Evolutionary conservation across 345 rosid species (phyloP), one percentile per base, ranked within the genome.

Genomic region (Lumnitzera littorea): DNA sequence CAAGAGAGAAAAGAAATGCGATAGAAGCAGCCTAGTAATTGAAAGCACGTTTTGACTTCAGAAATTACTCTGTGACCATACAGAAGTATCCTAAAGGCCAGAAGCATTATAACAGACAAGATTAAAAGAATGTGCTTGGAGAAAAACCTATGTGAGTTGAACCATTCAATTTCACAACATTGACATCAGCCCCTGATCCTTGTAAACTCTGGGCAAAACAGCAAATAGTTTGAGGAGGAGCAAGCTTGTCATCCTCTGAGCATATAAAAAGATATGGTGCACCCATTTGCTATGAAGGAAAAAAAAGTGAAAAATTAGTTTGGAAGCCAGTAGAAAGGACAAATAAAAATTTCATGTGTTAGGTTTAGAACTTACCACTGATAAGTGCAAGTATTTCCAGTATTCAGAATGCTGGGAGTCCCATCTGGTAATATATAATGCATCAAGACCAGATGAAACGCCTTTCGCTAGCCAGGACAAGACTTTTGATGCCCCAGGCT

Each of bases 201-300:
- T 72, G 90, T 41, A 94, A 66, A 46, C 58, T 74, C 69, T 62
- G 79, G 17, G 81, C 76, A 68, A 88, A 94, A 63, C 68, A 69
- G 50, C 63, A 68, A 63, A 94, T 82, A 17, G 71, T 78, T 60
- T 72, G 77, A 68, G 67, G 78, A 0, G 91, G 88, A 16, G 90
- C 96, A 52, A 83, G 84, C 12, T 78, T 82, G 51, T 94, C 96
- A 73, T 72, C 83, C 75, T 82, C 87, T 2, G 97, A 90, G 84
- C 88, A 94, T 54, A 94, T 55, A 66, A 92, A 71, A 41, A 92
- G 89, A 77, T 79, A 92, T 15, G 96, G 98, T 69, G 94, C 89
- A 4, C 80, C 90, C 16, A 89, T 66, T 56, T 81, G 88, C 99
- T 94, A 68, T 11, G 51, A 16, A 65, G 67, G 20, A 20, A 20